Conservation (phyloP, 345 rosid genomes). For the Fremontodendron californicum region DNA sequence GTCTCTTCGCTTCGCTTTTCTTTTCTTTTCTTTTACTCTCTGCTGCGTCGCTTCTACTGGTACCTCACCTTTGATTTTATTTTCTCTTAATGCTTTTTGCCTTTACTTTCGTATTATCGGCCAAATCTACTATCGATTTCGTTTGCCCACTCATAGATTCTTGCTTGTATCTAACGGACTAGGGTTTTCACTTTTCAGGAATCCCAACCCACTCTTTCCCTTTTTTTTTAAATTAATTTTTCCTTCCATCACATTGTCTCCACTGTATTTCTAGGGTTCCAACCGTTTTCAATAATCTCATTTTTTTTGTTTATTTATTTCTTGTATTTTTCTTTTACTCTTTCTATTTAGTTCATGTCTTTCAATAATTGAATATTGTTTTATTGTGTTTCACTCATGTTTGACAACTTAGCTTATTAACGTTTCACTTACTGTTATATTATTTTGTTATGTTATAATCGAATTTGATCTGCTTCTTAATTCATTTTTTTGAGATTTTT, state of each 20-base stretch:
- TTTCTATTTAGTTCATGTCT: not conserved
- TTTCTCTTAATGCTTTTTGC: not conserved
- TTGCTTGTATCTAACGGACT: not conserved
- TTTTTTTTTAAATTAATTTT: too few relatives aligned
- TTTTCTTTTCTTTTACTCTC: not conserved
- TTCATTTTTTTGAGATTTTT: not conserved
- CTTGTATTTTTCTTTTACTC: not conserved
- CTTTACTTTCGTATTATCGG: not conserved
- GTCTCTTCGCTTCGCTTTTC: not conserved
- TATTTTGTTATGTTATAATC: too few relatives aligned
- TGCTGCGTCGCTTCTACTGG: conserved; percentile 4
- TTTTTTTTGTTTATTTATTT: too few relatives aligned
- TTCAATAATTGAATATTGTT: not conserved
- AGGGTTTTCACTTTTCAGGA: not conserved
- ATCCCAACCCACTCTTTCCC: not conserved
- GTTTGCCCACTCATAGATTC: not conserved
- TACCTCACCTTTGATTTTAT: not conserved
- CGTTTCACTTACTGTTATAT: not conserved
- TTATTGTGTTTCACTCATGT: not conserved
- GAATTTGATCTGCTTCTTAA: not conserved
- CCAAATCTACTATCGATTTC: not conserved
- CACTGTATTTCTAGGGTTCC: not conserved
- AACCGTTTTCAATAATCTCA: not conserved
- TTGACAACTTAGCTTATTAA: not conserved
- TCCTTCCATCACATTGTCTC: not conserved